These are phyloP conservation scores for Ceratobasidium sp. DNA, from an alignment of 1,284 basidiomycete genomes.

Conservation along the genomic window DNA sequence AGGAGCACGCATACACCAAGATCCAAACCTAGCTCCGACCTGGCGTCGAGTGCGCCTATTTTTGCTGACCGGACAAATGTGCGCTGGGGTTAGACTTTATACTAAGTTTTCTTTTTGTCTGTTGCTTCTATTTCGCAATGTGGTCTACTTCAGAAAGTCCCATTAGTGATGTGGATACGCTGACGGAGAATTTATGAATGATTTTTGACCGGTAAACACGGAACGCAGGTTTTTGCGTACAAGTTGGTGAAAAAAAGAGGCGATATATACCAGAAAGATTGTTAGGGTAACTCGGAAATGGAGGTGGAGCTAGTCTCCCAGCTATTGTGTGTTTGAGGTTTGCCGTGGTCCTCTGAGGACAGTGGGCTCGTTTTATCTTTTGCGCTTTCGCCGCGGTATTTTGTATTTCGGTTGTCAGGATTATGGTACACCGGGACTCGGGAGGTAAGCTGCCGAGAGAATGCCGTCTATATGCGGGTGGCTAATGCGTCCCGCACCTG, in stretches of 20 bases:
- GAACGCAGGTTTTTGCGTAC: background rate
- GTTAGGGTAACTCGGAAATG: background rate
- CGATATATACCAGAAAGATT: background rate
- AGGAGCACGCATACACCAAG: no score
- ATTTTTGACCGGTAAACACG: slow-evolving; percentile 2
- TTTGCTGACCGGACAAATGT: background rate
- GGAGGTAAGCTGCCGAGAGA: background rate
- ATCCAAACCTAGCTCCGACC: no score
- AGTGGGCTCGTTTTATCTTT: background rate
- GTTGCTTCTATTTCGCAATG: background rate
- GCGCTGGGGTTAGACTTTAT: slow-evolving; percentile 1
- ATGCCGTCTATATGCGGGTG: background rate
- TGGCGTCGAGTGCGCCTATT: background rate
- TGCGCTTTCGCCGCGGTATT: background rate
- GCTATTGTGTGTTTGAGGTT: background rate
- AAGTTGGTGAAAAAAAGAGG: no score
- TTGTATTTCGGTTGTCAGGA: background rate
- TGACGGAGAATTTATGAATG: slow-evolving; percentile 14
- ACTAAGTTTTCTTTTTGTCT: slow-evolving; percentile 9
- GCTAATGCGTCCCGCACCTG: background rate
- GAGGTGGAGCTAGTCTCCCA: background rate
- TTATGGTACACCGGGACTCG: background rate
- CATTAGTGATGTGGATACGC: slow-evolving; percentile 15
- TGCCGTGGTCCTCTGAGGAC: background rate
- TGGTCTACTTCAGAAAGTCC: background rate